Evolutionary conservation across 2,329 filamentous ascomycete genomes (phyloP), one percentile per base, ranked within the genome.

Genomic region (Diatrype stigma): DNA sequence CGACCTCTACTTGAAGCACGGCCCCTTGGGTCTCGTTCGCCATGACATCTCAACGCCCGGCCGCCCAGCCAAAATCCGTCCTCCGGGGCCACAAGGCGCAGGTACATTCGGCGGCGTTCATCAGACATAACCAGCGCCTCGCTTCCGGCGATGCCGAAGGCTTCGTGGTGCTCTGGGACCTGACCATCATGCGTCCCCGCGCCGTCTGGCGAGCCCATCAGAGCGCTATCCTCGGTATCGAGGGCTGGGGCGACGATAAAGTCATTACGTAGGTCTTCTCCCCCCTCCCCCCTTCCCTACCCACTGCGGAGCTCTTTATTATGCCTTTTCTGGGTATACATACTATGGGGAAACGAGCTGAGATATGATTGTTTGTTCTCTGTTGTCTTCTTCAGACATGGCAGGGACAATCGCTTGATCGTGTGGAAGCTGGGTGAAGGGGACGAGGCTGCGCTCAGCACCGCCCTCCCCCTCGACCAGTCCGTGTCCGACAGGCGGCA

Each of bases 141-240:
- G 74, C 90, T 12, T 94, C 90, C 1, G 93, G 89, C 34, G 94
- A 99, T 70, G 89, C 90, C 8, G 89, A 96, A 40, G 94, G 94
- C 52, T 96, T 87, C 78, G 77, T 96, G 32, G 80, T 96, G 6
- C 73, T 91, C 21, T 99, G 94, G 94, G 86, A 89, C 65, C 74
- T 96, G 37, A 80, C 86, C 23, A 89, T 85, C 47, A 92, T 95
- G 75, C 81, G 94, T 32, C 82, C 93, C 0, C 77, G 84, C 8
- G 89, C 87, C 1, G 89, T 94, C 3, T 99, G 94, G 94, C 86
- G 82, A 62, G 89, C 90, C 1, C 94, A 99, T 67, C 76, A 82
- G 42, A 86, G 81, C 32, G 81, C 89, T 19, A 85, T 97, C 26
- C 76, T 97, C 16, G 89, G 86, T 3, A 76, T 94, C 38, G 78